Percentiles rank a stretch among this genome's conserved stretches.
phyloP scores from a whole-genome alignment of 2,329 filamentous ascomycete species.

The Beauveria australis region DNA sequence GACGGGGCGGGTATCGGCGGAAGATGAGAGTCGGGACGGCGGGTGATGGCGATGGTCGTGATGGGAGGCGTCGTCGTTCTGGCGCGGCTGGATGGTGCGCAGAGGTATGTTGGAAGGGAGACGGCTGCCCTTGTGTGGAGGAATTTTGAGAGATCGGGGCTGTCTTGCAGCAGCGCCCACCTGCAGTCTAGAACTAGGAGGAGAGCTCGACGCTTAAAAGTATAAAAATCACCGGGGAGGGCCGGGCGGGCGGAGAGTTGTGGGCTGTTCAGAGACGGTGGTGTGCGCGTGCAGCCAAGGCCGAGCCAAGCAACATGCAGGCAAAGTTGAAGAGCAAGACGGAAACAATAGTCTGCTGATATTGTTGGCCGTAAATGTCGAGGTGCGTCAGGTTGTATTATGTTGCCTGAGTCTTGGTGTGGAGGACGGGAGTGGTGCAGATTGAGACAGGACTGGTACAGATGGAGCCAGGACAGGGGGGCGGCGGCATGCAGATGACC shows the following conservation, averaged over 20 bases:
- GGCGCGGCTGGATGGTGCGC: conserved; percentile 54
- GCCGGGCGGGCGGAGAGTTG: neutral
- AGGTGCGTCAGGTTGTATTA: neutral
- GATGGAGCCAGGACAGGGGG: conserved; percentile 1
- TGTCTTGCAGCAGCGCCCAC: conserved; percentile 68
- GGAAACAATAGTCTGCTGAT: neutral
- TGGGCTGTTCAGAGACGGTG: neutral
- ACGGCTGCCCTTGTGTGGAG: conserved; percentile 59
- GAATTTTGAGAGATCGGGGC: conserved; percentile 79
- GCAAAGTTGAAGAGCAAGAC: neutral
- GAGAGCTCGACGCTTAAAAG: conserved; percentile 1
- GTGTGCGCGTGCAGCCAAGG: neutral
- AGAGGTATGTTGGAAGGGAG: conserved; percentile 81
- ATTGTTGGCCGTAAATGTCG: neutral
- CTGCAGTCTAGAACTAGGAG: conserved; percentile 29
- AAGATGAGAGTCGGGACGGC: conserved; percentile 38
- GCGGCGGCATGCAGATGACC: conserved; percentile 4
- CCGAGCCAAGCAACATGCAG: neutral
- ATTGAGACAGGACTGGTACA: neutral
- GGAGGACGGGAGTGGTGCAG: neutral
- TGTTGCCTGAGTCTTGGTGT: neutral
- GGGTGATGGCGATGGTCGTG: conserved; percentile 32
- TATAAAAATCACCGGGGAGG: neutral
- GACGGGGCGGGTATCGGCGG: conserved; percentile 38
- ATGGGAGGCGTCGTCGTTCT: conserved; percentile 24